phyloP scores from a whole-genome alignment of 768 basidiomycete genomes.

The Auricularia sp. region DNA sequence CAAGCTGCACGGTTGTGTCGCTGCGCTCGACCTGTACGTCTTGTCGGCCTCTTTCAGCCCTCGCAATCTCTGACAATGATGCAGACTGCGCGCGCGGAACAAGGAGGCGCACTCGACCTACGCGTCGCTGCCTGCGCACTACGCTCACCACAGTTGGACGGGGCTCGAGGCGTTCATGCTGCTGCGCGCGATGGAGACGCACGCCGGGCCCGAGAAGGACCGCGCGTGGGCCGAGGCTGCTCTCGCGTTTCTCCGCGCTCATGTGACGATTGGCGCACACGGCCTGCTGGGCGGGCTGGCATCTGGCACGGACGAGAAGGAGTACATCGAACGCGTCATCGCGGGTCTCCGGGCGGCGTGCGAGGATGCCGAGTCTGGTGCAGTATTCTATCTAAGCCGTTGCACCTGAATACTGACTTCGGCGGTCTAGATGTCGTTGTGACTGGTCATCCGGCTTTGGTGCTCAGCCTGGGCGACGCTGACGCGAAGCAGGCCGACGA shows the following conservation, averaged over 20 bases:
- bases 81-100: constrained; percentile 59
- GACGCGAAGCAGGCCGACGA: constrained; percentile 44
- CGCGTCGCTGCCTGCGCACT: constrained; percentile 75
- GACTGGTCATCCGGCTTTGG: constrained; percentile 60
- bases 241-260: constrained; percentile 65
- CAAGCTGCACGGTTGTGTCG: constrained; percentile 75
- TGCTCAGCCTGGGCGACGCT: constrained; percentile 34
- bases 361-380: constrained; percentile 47
- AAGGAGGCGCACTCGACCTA: constrained; percentile 58
- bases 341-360: constrained; percentile 39
- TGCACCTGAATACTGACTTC: constrained; percentile 1
- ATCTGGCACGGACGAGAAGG: constrained; percentile 38
- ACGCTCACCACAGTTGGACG: constrained; percentile 73
- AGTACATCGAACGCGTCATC: constrained; percentile 45
- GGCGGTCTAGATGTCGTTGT: constrained; percentile 47
- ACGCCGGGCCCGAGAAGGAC: constrained; percentile 48
- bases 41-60: background rate
- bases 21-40: constrained; percentile 80
- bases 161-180: constrained; percentile 74
- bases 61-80: background rate
- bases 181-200: constrained; percentile 60
- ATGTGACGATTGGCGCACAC: constrained; percentile 42
- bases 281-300: constrained; percentile 37
- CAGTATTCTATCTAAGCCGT: background rate
- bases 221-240: constrained; percentile 74